Conservation (phyloP, 768 basidiomycete genomes). For the Macrolepiota fuliginosa region DNA sequence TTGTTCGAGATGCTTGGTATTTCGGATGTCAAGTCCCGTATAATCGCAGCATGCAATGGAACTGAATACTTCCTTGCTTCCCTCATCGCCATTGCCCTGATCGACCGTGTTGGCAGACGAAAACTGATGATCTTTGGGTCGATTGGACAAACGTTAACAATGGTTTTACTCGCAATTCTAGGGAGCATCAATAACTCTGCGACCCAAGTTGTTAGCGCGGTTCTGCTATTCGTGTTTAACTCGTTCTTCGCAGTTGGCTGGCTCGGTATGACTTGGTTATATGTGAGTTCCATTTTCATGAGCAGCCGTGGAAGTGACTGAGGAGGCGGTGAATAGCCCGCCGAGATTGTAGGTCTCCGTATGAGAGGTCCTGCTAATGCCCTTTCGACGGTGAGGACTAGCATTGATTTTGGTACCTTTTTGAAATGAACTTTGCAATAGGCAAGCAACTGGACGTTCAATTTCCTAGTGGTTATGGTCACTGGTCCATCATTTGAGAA, state of each 20-base stretch:
- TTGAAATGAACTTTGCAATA: slow-evolving; percentile 7
- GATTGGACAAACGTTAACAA: slow-evolving; percentile 52
- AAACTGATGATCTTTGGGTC: slow-evolving; percentile 72
- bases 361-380: slow-evolving; percentile 67
- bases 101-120: slow-evolving; percentile 73
- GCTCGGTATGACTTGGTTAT: slow-evolving; percentile 73
- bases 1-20: slow-evolving; percentile 60
- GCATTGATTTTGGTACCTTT: neutral
- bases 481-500: slow-evolving; percentile 58
- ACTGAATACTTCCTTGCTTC: slow-evolving; percentile 75
- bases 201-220: slow-evolving; percentile 48
- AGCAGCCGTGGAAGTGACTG: neutral
- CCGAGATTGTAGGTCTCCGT: slow-evolving; percentile 60
- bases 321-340: slow-evolving; percentile 37
- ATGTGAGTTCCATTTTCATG: slow-evolving; percentile 35
- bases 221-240: slow-evolving; percentile 69
- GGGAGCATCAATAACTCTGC: slow-evolving; percentile 49
- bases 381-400: slow-evolving; percentile 43
- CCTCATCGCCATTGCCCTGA: slow-evolving; percentile 65
- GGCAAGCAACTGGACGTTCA: slow-evolving; percentile 55
- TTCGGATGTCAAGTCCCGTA: slow-evolving; percentile 52
- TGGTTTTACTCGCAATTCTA: slow-evolving; percentile 57
- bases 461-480: slow-evolving; percentile 60
- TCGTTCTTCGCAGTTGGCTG: slow-evolving; percentile 70
- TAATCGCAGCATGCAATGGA: slow-evolving; percentile 65